Evolutionary conservation across 768 basidiomycete species (phyloP).

Genomic region (Piloderma croceum): DNA sequence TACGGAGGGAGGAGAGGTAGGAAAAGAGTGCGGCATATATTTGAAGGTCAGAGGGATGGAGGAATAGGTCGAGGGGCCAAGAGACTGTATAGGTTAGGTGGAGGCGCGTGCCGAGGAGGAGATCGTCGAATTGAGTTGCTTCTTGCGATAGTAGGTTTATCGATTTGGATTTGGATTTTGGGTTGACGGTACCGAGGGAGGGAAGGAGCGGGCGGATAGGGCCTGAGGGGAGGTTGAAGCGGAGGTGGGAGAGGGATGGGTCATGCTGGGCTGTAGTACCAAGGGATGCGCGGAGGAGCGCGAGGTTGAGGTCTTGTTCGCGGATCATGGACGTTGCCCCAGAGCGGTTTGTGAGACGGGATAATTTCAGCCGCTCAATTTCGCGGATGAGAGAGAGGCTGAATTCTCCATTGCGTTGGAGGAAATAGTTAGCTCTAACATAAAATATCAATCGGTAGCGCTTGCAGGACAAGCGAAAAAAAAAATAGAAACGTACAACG

Average conservation of each 20-base stretch:
- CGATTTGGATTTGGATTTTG: slow-evolving; percentile 17
- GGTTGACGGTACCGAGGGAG: slow-evolving; percentile 43
- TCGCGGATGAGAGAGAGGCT: slow-evolving; percentile 79
- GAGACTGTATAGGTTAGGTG: slow-evolving; percentile 63
- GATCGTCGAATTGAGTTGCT: slow-evolving; percentile 57
- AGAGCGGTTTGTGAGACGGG: slow-evolving; percentile 64
- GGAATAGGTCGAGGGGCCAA: slow-evolving; percentile 89
- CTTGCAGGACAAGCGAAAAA: slow-evolving; percentile 11
- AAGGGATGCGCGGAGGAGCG: slow-evolving; percentile 79
- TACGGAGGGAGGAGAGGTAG: slow-evolving; percentile 78
- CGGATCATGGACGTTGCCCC: slow-evolving; percentile 72
- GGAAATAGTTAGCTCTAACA: slow-evolving; percentile 77
- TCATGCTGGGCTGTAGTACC: slow-evolving; percentile 88
- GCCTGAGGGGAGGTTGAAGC: slow-evolving; percentile 74
- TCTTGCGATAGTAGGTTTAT: slow-evolving; percentile 29
- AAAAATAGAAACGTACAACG: slow-evolving; percentile 51
- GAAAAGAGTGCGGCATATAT: slow-evolving; percentile 75
- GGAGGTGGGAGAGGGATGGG: slow-evolving; percentile 63
- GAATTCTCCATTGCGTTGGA: slow-evolving; percentile 86
- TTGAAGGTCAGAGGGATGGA: slow-evolving; percentile 67
- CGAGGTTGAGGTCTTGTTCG: slow-evolving; percentile 86
- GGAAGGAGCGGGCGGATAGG: slow-evolving; percentile 79
- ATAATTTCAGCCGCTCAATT: slow-evolving; percentile 76
- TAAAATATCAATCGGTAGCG: slow-evolving; percentile 5
- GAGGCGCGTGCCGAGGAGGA: slow-evolving; percentile 76